Evolutionary conservation across 2,329 filamentous ascomycete genomes (phyloP), one percentile per base, ranked within the genome.

Genomic region (Phialemoniopsis sp.): DNA sequence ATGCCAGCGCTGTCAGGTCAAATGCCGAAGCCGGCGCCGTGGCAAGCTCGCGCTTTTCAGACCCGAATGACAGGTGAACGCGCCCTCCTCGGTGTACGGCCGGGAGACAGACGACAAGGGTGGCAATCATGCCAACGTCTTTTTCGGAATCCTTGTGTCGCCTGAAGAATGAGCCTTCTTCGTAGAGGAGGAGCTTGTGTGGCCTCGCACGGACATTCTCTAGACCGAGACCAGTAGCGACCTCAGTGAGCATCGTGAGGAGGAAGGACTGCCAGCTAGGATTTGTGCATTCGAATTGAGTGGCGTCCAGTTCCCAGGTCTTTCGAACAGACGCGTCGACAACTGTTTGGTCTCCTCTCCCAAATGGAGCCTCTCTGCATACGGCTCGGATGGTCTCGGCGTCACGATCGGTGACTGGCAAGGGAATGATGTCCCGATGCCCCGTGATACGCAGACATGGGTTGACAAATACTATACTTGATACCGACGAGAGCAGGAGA

Each of bases 131-230:
- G 4, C 67, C 62, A 4, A 58, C 56, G 4, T 47, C 54, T 43
- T 69, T 73, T 42, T 72, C 67, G 0, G 58, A 66, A 44, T 72
- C 66, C 38, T 63, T 61, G 40, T 72, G 65, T 0, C 56, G 48
- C 40, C 68, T 67, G 53, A 71, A 71, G 42, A 70, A 64, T 1
- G 67, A 66, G 0, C 67, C 70, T 34, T 64, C 50, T 43, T 68
- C 66, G 47, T 72, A 73, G 1, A 73, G 50, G 3, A 70, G 46
- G 37, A 73, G 44, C 41, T 72, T 72, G 51, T 65, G 63, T 2
- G 58, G 54, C 35, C 66, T 52, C 3, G 56, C 55, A 13, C 42
- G 46, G 29, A 59, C 39, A 5, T 41, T 37, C 40, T 32, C 29
- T 37, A 63, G 48, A 15, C 57, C 62, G 5, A 68, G 48, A 4